Conservation (phyloP, 495 filamentous ascomycete species). For the Xylaria acuta region DNA sequence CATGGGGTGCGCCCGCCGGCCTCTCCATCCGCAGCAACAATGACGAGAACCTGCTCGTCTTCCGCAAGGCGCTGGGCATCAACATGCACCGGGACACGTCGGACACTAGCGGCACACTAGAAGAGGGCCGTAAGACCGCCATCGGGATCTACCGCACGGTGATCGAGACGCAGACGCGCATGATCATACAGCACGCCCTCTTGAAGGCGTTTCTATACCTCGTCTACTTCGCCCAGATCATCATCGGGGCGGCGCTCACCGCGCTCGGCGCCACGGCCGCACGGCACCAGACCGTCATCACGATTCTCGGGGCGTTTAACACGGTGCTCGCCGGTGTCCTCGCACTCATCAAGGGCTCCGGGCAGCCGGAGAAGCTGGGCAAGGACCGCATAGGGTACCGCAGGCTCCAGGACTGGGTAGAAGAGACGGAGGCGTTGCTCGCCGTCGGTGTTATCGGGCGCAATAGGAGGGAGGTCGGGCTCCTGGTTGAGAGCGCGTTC, state of each 20-base stretch:
- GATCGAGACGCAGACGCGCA: constrained; percentile 39
- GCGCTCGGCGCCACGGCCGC: constrained; percentile 51
- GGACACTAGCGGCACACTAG: constrained; percentile 41
- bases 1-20: constrained; percentile 51
- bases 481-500: constrained; percentile 52
- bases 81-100: constrained; percentile 35
- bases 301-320: constrained; percentile 54
- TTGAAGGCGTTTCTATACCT: constrained; percentile 45
- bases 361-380: constrained; percentile 48
- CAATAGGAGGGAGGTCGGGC: constrained; percentile 51
- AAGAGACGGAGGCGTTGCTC: constrained; percentile 44
- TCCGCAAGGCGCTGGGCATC: constrained; percentile 51
- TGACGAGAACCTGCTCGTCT: constrained; percentile 54
- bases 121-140: constrained; percentile 47
- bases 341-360: constrained; percentile 54
- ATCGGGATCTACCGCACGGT: constrained; percentile 47
- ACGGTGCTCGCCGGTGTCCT: constrained; percentile 57
- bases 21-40: constrained; percentile 47
- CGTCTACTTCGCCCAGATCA: constrained; percentile 50
- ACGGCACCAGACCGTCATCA: constrained; percentile 47
- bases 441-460: constrained; percentile 50
- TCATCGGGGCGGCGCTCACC: constrained; percentile 54
- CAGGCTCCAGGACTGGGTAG: constrained; percentile 49
- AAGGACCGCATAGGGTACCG: constrained; percentile 51
- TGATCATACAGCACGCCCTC: constrained; percentile 34